Conservation (phyloP, 345 rosid species). For the Ceriops zippeliana region DNA sequence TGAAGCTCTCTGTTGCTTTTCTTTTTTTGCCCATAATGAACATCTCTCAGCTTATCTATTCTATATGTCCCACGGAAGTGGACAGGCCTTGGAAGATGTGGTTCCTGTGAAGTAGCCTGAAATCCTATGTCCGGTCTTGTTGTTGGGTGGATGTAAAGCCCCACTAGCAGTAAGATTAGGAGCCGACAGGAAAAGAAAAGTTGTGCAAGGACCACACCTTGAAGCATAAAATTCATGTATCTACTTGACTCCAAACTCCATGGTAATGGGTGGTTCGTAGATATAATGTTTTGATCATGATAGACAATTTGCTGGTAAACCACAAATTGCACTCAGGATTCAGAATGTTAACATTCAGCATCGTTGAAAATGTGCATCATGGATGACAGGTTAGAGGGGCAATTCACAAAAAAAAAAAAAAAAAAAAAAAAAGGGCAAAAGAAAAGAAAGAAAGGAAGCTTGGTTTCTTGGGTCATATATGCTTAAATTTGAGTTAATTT, state of each 20-base stretch:
- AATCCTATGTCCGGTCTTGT: conserved; percentile 9
- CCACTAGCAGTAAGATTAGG: conserved; percentile 6
- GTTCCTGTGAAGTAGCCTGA: not conserved
- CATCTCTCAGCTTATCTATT: conserved; percentile 6
- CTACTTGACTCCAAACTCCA: not conserved
- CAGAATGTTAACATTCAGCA: too few relatives aligned
- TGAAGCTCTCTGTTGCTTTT: not conserved
- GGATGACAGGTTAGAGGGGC: too few relatives aligned
- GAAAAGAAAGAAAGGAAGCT: too few relatives aligned
- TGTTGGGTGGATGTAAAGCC: conserved; percentile 11
- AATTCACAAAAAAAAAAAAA: too few relatives aligned
- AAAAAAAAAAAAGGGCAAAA: too few relatives aligned
- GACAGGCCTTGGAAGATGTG: conserved; percentile 1
- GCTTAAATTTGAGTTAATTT: too few relatives aligned
- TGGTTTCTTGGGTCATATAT: too few relatives aligned
- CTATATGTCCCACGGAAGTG: not conserved
- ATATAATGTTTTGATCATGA: too few relatives aligned
- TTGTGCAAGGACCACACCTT: not conserved
- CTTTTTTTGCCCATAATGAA: conserved; percentile 1
- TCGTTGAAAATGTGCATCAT: too few relatives aligned
- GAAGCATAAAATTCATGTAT: not conserved
- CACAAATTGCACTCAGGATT: too few relatives aligned
- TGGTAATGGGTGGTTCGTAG: too few relatives aligned
- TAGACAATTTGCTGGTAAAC: too few relatives aligned
- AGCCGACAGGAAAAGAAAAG: not conserved